Evolutionary conservation across 169 alveolate species (phyloP).

Genomic region (Cyclospora cayetanensis): DNA sequence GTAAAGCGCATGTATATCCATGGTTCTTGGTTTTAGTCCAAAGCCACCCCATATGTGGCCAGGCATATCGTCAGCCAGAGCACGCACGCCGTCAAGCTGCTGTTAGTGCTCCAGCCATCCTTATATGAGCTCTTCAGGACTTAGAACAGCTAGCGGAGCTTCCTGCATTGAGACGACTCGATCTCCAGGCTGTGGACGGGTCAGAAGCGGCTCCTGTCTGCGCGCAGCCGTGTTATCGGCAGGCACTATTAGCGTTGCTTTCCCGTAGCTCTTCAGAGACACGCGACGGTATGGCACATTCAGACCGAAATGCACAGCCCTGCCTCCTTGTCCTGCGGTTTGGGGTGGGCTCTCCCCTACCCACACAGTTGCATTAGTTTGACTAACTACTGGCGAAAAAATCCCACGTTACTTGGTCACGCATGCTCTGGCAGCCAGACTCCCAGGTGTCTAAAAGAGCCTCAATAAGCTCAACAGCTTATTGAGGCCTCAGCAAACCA

Average conservation of each 20-base stretch:
- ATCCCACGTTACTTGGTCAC: too few relatives aligned
- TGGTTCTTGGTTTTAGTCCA: too few relatives aligned
- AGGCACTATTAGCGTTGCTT: background rate
- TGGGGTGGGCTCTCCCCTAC: too few relatives aligned
- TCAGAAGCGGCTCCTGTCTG: background rate
- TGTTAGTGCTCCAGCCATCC: background rate
- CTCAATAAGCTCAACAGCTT: background rate
- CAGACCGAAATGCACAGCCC: too few relatives aligned
- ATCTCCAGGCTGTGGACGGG: background rate
- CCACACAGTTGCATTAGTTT: too few relatives aligned
- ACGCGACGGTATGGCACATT: too few relatives aligned
- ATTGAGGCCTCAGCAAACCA: background rate
- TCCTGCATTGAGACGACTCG: background rate
- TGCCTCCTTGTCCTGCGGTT: too few relatives aligned
- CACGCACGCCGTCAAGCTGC: background rate
- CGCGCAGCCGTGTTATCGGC: background rate
- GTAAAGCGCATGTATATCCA: too few relatives aligned
- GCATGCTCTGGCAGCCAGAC: background rate
- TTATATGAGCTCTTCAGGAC: background rate
- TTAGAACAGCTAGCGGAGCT: background rate
- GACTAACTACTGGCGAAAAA: too few relatives aligned
- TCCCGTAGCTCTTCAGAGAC: background rate
- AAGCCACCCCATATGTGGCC: too few relatives aligned
- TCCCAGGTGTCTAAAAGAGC: background rate
- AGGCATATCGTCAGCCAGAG: too few relatives aligned